phyloP scores from a whole-genome alignment of 73 alveolate species.

The Tetrahymena thermophila region DNA sequence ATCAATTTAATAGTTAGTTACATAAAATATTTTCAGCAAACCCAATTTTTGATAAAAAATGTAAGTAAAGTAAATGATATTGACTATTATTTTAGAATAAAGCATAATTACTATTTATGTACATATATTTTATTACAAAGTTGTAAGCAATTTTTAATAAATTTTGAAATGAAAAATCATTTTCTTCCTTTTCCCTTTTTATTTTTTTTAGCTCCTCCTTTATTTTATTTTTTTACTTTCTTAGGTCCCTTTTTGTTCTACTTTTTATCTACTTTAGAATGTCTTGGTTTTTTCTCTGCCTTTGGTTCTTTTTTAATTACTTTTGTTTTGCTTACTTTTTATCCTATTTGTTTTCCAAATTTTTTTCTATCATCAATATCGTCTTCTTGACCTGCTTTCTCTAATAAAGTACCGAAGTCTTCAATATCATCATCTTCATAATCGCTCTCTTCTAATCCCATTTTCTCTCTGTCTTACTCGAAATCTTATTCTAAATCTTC shows the following conservation, averaged over 20 bases:
- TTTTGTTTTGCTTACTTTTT: not conserved
- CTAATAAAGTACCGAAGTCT: not conserved
- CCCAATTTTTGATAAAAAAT: no score
- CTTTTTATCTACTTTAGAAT: not conserved
- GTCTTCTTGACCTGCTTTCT: not conserved
- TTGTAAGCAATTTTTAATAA: not conserved
- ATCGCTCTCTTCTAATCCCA: not conserved
- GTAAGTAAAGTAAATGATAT: no score
- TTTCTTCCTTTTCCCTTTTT: not conserved
- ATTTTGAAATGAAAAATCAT: not conserved
- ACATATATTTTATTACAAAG: not conserved
- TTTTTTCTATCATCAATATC: not conserved
- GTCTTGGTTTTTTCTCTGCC: not conserved
- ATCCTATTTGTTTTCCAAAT: not conserved
- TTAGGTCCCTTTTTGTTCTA: not conserved
- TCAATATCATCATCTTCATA: not conserved
- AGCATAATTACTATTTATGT: not conserved
- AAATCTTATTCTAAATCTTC: not conserved
- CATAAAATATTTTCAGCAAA: no score
- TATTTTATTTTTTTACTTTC: not conserved
- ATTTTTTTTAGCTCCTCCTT: not conserved
- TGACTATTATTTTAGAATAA: no score
- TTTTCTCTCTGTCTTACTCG: not conserved
- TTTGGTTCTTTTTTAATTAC: not conserved
- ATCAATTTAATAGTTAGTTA: no score